Evolutionary conservation across 805 yeast genomes (phyloP).

Genomic region (Metschnikowia cubensis): DNA sequence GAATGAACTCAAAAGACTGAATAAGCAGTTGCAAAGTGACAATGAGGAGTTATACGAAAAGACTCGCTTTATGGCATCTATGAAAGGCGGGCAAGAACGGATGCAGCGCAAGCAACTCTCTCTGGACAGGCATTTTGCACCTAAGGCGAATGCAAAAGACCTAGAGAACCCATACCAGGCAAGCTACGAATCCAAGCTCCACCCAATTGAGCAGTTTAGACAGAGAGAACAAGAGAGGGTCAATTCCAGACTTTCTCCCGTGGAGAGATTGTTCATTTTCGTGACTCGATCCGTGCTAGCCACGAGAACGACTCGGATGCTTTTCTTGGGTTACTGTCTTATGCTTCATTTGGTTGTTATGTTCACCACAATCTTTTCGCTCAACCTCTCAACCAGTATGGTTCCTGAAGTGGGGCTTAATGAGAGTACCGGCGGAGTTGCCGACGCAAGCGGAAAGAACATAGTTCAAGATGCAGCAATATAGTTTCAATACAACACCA

Average conservation of each 20-base stretch:
- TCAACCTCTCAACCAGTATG: slow-evolving; percentile 42
- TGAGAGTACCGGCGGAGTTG: slow-evolving; percentile 39
- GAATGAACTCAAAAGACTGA: slow-evolving; percentile 60
- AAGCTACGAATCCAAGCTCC: slow-evolving; percentile 70
- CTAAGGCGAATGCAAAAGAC: slow-evolving; percentile 34
- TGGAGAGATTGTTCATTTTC: slow-evolving; percentile 73
- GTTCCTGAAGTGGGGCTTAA: slow-evolving; percentile 46
- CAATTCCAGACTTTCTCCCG: slow-evolving; percentile 63
- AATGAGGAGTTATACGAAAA: slow-evolving; percentile 78
- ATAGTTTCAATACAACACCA: background rate
- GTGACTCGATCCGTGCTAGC: slow-evolving; percentile 73
- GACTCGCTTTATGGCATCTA: slow-evolving; percentile 61
- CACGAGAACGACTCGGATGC: slow-evolving; percentile 64
- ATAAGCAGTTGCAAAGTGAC: slow-evolving; percentile 62
- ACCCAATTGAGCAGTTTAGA: slow-evolving; percentile 81
- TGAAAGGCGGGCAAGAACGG: slow-evolving; percentile 23
- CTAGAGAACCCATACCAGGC: slow-evolving; percentile 57
- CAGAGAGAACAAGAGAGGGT: slow-evolving; percentile 73
- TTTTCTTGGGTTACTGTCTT: slow-evolving; percentile 68
- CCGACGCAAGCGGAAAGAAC: slow-evolving; percentile 14
- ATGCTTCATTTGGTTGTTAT: slow-evolving; percentile 73
- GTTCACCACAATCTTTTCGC: slow-evolving; percentile 54
- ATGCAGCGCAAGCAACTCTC: slow-evolving; percentile 14
- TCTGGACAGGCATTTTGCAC: slow-evolving; percentile 14
- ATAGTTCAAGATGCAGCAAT: slow-evolving; percentile 6